These are phyloP conservation scores for Saccharomycopsis microspora DNA, from an alignment of 805 yeast genomes.

Conservation along the genomic window DNA sequence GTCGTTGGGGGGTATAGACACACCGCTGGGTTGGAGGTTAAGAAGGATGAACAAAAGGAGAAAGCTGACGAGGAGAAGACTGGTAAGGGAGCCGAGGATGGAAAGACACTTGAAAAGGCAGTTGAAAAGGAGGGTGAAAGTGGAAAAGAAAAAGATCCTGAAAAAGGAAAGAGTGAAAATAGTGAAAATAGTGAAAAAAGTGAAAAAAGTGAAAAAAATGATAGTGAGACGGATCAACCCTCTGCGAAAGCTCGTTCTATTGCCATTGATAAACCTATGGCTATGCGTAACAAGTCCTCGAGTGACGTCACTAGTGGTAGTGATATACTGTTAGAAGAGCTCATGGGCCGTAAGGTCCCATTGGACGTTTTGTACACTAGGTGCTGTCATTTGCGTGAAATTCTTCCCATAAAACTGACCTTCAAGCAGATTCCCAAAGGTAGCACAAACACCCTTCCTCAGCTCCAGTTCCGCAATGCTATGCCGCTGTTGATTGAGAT, in stretches of 20 bases:
- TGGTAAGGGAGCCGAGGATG: slow-evolving; percentile 17
- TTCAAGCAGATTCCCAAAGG: slow-evolving; percentile 71
- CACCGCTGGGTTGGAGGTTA: slow-evolving; percentile 26
- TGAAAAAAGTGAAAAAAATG: slow-evolving; percentile 21
- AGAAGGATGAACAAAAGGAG: slow-evolving; percentile 8
- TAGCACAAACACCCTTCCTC: slow-evolving; percentile 61
- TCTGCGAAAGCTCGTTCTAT: slow-evolving; percentile 21
- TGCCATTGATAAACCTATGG: slow-evolving; percentile 34
- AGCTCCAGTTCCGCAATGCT: slow-evolving; percentile 71
- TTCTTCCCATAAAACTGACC: slow-evolving; percentile 85
- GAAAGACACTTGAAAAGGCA: background rate
- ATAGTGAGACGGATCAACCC: slow-evolving; percentile 34
- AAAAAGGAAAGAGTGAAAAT: background rate
- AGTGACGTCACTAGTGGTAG: slow-evolving; percentile 16
- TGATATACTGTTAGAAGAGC: slow-evolving; percentile 6
- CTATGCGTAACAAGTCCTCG: slow-evolving; percentile 23
- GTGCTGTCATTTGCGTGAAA: slow-evolving; percentile 88
- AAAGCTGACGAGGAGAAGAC: background rate
- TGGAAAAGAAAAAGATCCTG: background rate
- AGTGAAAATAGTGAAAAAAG: slow-evolving; percentile 2
- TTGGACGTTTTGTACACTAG: slow-evolving; percentile 76
- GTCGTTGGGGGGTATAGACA: slow-evolving; percentile 76
- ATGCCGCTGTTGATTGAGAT: slow-evolving; percentile 83
- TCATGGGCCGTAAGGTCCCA: slow-evolving; percentile 15
- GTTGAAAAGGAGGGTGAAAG: background rate